A percentile compares a stretch with the other conserved stretches of the same genome.
These are phyloP conservation scores for Pleurotus eryngii DNA, from an alignment of 768 basidiomycete species.

Conservation along the genomic window DNA sequence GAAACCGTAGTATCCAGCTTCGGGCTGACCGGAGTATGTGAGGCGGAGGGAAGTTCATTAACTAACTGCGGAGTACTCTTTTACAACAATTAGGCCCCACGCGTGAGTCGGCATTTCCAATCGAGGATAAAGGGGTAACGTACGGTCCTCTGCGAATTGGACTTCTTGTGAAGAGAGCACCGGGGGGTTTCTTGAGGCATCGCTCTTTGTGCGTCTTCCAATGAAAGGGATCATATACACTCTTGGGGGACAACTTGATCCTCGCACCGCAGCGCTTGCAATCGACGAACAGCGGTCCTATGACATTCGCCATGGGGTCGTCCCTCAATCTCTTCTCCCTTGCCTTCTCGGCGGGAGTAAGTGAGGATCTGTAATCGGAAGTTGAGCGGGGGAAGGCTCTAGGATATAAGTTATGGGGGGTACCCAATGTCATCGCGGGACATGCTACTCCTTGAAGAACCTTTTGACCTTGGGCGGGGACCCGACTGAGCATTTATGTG, in stretches of 20 bases:
- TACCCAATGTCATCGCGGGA: slow-evolving; percentile 6
- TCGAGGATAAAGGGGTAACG: slow-evolving; percentile 1
- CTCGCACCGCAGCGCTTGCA: slow-evolving; percentile 52
- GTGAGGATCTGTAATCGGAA: slow-evolving; percentile 17
- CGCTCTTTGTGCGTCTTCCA: slow-evolving; percentile 63
- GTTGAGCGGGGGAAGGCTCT: slow-evolving; percentile 1
- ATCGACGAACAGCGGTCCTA: slow-evolving; percentile 46
- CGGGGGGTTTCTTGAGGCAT: slow-evolving; percentile 45
- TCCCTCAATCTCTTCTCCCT: slow-evolving; percentile 50
- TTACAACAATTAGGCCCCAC: neutral
- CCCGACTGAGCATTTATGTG: neutral
- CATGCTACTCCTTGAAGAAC: slow-evolving; percentile 1
- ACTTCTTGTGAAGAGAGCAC: slow-evolving; percentile 14
- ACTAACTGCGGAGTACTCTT: slow-evolving; percentile 5
- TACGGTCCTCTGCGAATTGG: slow-evolving; percentile 16
- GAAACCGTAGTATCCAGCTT: slow-evolving; percentile 16
- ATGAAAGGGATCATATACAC: slow-evolving; percentile 62
- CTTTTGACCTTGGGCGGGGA: slow-evolving; percentile 1
- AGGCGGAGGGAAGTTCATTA: slow-evolving; percentile 15
- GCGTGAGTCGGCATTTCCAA: neutral
- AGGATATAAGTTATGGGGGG: neutral
- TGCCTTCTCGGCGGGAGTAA: slow-evolving; percentile 39
- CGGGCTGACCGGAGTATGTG: slow-evolving; percentile 25
- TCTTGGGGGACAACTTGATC: slow-evolving; percentile 69
- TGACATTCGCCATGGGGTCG: slow-evolving; percentile 51